Percentiles rank a stretch among this genome's conserved stretches.
phyloP scores from a whole-genome alignment of 139 green algal species.

The Tetraselmis striata region DNA sequence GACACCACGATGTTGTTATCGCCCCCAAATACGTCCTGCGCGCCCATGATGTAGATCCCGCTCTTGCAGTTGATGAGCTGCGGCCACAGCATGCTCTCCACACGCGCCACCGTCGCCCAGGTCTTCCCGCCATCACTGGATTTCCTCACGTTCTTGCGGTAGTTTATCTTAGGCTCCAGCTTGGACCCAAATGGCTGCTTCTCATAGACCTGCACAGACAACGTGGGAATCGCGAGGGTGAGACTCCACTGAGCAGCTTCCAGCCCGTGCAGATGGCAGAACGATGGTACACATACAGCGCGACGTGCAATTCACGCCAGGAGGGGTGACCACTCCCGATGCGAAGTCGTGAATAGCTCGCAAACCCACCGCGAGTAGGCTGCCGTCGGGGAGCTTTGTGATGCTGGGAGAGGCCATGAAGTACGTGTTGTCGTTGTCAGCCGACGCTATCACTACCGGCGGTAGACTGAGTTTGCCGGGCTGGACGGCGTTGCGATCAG shows the following conservation, averaged over 20 bases:
- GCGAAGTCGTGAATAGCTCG: too few relatives aligned
- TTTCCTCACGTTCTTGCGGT: not conserved
- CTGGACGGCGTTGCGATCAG: too few relatives aligned
- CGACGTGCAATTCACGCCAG: too few relatives aligned
- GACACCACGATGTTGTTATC: constrained; percentile 30
- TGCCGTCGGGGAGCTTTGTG: not conserved
- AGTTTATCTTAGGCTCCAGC: not conserved
- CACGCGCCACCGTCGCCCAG: not conserved
- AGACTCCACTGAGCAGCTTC: too few relatives aligned
- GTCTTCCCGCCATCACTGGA: not conserved
- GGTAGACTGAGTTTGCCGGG: not conserved
- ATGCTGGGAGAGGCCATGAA: not conserved
- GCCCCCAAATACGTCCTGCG: constrained; percentile 13
- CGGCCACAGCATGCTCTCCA: not conserved
- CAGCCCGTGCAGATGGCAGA: too few relatives aligned
- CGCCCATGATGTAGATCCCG: constrained; percentile 26
- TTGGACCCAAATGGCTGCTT: not conserved
- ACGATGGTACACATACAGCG: too few relatives aligned
- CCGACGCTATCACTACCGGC: not conserved
- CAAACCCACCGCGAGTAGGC: not conserved
- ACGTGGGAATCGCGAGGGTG: too few relatives aligned
- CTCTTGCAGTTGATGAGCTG: not conserved
- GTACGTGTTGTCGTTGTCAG: not conserved
- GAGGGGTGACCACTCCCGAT: too few relatives aligned
- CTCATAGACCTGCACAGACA: not conserved